These are phyloP conservation scores for Adansonia grandidieri DNA, from an alignment of 441 rosid species.

Conservation along the genomic window DNA sequence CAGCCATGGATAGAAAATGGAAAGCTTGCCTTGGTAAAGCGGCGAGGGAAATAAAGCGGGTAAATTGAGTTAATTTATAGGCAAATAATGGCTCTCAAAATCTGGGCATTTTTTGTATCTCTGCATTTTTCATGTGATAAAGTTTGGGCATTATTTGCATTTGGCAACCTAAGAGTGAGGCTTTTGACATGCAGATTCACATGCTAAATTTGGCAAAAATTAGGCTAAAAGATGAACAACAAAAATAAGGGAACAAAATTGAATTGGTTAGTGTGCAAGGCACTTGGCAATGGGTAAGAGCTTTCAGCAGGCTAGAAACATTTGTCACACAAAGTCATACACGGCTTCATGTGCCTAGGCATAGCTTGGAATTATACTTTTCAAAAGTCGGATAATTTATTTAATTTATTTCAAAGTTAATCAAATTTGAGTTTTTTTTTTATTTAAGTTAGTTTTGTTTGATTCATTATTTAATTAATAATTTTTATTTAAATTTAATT, in stretches of 20 bases:
- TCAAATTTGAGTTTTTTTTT: too few relatives aligned
- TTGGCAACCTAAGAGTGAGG: constrained; percentile 4
- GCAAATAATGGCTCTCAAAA: not conserved
- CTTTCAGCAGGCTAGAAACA: not conserved
- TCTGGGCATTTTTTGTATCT: constrained; percentile 20
- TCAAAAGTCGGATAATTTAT: too few relatives aligned
- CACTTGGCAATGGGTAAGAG: constrained; percentile 23
- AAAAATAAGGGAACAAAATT: constrained; percentile 21
- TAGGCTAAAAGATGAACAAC: constrained; percentile 2
- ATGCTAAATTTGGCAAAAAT: not conserved
- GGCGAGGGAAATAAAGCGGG: not conserved
- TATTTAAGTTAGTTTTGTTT: too few relatives aligned
- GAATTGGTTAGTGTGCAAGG: constrained; percentile 17
- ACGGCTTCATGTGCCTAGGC: not conserved
- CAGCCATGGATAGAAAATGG: constrained; percentile 21
- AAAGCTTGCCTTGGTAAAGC: not conserved
- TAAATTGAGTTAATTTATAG: not conserved
- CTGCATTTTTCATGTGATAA: constrained; percentile 17
- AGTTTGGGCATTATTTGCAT: not conserved
- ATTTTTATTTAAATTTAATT: too few relatives aligned
- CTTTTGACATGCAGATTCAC: constrained; percentile 11
- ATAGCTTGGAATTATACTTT: too few relatives aligned
- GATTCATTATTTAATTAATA: too few relatives aligned
- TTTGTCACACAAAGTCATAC: not conserved
- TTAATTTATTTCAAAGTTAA: too few relatives aligned